phyloP scores from a whole-genome alignment of 1,284 basidiomycete species.

The Cryptococcus floricola region DNA sequence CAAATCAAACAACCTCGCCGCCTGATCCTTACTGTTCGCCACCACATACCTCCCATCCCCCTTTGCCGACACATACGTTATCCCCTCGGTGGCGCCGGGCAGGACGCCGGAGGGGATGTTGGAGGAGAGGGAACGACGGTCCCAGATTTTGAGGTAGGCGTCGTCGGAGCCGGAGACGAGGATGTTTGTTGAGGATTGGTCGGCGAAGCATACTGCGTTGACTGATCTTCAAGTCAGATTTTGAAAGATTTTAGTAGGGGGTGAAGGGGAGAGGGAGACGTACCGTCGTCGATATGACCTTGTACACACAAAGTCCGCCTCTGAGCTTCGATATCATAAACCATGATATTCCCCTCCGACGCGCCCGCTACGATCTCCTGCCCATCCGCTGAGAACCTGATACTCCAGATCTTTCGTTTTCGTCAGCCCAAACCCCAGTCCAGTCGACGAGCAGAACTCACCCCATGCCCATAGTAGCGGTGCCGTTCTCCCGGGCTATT shows the following conservation, averaged over 20 bases:
- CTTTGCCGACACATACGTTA: constrained; percentile 81
- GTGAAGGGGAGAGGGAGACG: neutral
- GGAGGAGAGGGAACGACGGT: constrained; percentile 79
- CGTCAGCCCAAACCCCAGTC: neutral
- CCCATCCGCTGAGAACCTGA: constrained; percentile 92
- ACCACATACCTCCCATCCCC: constrained; percentile 91
- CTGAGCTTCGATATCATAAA: constrained; percentile 83
- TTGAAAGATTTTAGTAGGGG: neutral
- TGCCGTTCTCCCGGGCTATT: constrained; percentile 49
- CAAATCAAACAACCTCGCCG: constrained; percentile 87
- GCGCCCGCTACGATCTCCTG: constrained; percentile 73
- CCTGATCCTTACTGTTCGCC: constrained; percentile 97
- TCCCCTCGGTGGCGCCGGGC: constrained; percentile 91
- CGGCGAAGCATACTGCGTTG: constrained; percentile 95
- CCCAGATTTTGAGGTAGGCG: constrained; percentile 93
- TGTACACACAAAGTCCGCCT: constrained; percentile 73
- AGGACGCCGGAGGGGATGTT: constrained; percentile 85
- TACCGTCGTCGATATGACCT: constrained; percentile 74
- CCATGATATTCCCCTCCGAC: constrained; percentile 53
- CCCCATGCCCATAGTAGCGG: constrained; percentile 57
- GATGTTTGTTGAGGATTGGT: constrained; percentile 84
- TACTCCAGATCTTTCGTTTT: constrained; percentile 69
- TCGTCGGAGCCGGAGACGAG: constrained; percentile 93
- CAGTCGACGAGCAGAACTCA: constrained; percentile 13
- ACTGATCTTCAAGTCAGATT: constrained; percentile 50